A percentile compares a stretch with the other conserved stretches of the same genome.
Evolutionary conservation across 371 early-diverging fungal species (phyloP).

Genomic region (Actinomortierella wolfii): DNA sequence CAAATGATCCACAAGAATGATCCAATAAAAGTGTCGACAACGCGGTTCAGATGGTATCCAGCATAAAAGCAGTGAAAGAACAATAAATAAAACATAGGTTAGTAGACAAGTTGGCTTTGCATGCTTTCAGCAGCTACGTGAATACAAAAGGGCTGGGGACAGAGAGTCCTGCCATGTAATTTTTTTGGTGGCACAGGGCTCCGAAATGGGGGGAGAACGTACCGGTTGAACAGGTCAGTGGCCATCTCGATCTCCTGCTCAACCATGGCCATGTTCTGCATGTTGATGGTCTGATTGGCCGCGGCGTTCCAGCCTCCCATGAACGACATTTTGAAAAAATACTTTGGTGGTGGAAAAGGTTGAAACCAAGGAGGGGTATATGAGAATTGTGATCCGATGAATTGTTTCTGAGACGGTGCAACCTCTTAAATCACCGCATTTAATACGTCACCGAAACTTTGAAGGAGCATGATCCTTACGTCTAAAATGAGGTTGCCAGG

Average conservation of each 20-base stretch:
- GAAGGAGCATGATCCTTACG: too few species aligned
- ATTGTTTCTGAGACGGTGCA: too few species aligned
- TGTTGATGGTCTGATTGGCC: constrained; percentile 63
- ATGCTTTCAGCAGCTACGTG: too few species aligned
- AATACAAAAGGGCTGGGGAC: too few species aligned
- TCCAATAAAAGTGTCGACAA: neutral
- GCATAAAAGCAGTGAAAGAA: neutral
- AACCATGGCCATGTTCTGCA: constrained; percentile 79
- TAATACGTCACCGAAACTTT: too few species aligned
- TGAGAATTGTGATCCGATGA: too few species aligned
- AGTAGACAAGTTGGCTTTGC: too few species aligned
- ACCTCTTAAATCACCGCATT: too few species aligned
- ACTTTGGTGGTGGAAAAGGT: neutral
- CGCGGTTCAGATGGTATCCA: neutral
- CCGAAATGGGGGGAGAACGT: constrained; percentile 15
- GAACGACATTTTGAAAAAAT: constrained; percentile 34
- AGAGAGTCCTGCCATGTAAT: too few species aligned
- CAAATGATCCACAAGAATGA: neutral
- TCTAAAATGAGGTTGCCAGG: too few species aligned
- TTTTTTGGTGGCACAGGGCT: neutral
- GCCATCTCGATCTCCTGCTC: constrained; percentile 88
- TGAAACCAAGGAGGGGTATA: neutral
- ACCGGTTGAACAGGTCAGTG: constrained; percentile 82
- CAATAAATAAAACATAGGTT: neutral
- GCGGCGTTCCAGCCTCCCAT: constrained; percentile 35